Percentiles rank a stretch among this genome's conserved stretches.
Conservation (phyloP, 1,139 yeast species). For the Taphrina wiesneri region DNA sequence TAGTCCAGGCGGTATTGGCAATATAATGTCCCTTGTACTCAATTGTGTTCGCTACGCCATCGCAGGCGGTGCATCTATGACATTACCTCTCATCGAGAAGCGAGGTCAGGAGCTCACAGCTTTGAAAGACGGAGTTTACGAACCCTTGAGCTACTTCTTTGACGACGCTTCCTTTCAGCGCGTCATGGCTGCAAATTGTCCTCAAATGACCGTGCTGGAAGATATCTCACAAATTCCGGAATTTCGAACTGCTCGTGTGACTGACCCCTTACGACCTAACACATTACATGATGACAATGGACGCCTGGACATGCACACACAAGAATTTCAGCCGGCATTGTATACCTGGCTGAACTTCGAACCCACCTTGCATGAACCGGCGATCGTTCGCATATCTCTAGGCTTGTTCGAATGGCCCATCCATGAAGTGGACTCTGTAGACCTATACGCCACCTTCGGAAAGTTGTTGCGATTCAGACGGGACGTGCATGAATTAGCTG, state of each 20-base stretch:
- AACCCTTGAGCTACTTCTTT: not conserved
- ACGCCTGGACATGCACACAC: not conserved
- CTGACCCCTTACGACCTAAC: not conserved
- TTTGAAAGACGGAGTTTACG: not conserved
- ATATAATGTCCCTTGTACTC: not conserved
- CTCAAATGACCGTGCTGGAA: not conserved
- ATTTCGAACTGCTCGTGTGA: not conserved
- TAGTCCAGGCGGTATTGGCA: constrained; percentile 4
- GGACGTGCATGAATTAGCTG: not conserved
- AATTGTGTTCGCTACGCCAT: constrained; percentile 4
- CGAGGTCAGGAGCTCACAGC: not conserved
- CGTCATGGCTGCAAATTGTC: not conserved
- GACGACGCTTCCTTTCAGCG: not conserved
- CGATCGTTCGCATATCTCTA: not conserved
- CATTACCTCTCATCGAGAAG: not conserved
- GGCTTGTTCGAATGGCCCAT: not conserved
- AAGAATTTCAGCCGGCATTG: not conserved
- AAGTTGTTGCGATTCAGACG: not conserved
- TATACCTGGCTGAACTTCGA: not conserved
- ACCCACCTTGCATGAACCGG: not conserved
- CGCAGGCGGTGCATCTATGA: not conserved
- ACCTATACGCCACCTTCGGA: not conserved
- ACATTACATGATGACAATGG: not conserved
- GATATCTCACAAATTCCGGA: not conserved
- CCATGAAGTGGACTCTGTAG: not conserved